Base-by-base conservation (phyloP, 768 basidiomycete species). In the Pisolithus orientalis region DNA sequence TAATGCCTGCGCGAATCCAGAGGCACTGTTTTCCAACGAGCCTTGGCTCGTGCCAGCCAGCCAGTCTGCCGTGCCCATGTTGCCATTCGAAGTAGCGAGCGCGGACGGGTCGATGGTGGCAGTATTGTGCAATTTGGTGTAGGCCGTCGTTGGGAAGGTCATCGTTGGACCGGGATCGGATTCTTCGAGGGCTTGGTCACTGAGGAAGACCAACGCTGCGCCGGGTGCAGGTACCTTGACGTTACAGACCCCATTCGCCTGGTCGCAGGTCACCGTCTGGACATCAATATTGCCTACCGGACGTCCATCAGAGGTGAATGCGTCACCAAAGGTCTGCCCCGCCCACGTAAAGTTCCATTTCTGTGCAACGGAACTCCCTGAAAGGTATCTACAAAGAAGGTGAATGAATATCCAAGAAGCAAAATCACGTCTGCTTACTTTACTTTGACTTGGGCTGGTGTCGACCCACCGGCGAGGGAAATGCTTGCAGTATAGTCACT, bases 311-410 rank as follows among this genome's bases (percentile, higher is more conserved):
- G 80, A 82, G 51, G 78, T 70, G 58, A 84, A 84, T 24, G 72
- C 70, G 39, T 73, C 75, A 6, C 84, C 84, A 43, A 83, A 79
- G 0, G 84, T 87, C 71, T 87, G 90, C 5, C 82, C 81, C 3
- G 85, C 89, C 87, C 89, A 91, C 0, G 80, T 84, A 53, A 90
- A 80, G 60, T 87, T 82, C 49, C 70, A 73, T 61, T 80, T 83
- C 52, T 80, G 77, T 1, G 79, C 70, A 3, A 87, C 82, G 1
- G 78, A 77, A 0, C 71, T 60, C 0, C 87, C 84, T 0, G 60
- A 53, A 27, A 87, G 72, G 59, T 84, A 87, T 59, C 83, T 82
- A 44, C 39, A 17, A 10, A 25, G 27, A 24, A 37, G 3, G 8
- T 34, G 13, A 38, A 43, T 13, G 39, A 13, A 16, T 13, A 0